Evolutionary conservation across 768 basidiomycete genomes (phyloP).

Genomic region (Dentipellis fragilis): DNA sequence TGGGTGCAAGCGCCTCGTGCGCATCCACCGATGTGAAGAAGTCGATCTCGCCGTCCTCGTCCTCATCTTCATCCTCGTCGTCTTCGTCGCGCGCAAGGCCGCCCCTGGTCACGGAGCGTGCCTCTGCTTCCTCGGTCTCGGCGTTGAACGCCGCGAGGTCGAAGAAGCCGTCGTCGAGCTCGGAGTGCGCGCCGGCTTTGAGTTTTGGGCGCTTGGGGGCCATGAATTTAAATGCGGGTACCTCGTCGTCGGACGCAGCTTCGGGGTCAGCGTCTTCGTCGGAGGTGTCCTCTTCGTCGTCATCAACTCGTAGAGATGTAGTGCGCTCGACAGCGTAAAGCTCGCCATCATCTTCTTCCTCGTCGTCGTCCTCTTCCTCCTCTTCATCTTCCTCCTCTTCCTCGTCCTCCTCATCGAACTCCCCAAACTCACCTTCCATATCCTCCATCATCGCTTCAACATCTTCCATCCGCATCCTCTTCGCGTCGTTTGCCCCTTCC

Average conservation of each 20-base stretch:
- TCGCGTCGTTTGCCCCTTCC: slow-evolving; percentile 23
- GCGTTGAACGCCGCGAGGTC: slow-evolving; percentile 80
- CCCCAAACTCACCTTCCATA: slow-evolving; percentile 21
- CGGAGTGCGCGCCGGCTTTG: slow-evolving; percentile 26
- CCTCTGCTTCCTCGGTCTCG: slow-evolving; percentile 72
- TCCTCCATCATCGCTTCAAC: slow-evolving; percentile 19
- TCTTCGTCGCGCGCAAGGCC: slow-evolving; percentile 40
- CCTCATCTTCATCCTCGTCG: slow-evolving; percentile 41
- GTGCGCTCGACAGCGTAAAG: slow-evolving; percentile 9
- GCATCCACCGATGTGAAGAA: slow-evolving; percentile 54
- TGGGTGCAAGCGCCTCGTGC: slow-evolving; percentile 32
- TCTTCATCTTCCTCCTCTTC: slow-evolving; percentile 15
- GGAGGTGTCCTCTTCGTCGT: slow-evolving; percentile 14
- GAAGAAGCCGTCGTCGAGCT: slow-evolving; percentile 88
- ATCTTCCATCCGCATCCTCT: slow-evolving; percentile 12
- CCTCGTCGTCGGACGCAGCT: not conserved
- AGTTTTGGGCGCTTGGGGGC: slow-evolving; percentile 16
- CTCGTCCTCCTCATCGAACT: slow-evolving; percentile 21
- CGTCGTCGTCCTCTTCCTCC: slow-evolving; percentile 15
- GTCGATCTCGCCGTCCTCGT: slow-evolving; percentile 53
- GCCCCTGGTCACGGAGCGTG: slow-evolving; percentile 50
- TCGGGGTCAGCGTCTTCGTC: slow-evolving; percentile 14
- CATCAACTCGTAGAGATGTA: slow-evolving; percentile 7
- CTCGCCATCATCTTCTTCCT: slow-evolving; percentile 17
- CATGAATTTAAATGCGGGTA: not conserved